Evolutionary conservation across 2,329 filamentous ascomycete species (phyloP).

Genomic region (Trichothecium sympodiale): DNA sequence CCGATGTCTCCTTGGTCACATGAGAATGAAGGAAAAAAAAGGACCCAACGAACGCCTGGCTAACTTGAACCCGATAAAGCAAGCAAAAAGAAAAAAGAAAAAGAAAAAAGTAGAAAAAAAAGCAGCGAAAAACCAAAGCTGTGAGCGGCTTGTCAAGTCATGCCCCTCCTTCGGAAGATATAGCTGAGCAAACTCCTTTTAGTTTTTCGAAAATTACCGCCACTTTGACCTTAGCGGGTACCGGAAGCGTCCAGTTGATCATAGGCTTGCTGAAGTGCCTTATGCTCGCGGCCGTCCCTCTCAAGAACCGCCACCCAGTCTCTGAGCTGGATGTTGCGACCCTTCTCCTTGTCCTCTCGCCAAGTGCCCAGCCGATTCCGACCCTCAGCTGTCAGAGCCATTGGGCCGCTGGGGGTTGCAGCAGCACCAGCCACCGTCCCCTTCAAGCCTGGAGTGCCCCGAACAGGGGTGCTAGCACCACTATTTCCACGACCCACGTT

Average conservation of each 20-base stretch:
- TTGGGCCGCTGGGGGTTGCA: conserved; percentile 13
- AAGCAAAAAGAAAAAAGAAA: neutral
- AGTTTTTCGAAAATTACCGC: neutral
- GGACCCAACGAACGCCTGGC: too few relatives aligned
- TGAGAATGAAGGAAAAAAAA: conserved; percentile 1
- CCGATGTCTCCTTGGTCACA: neutral
- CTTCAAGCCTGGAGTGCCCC: conserved; percentile 20
- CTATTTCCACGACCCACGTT: conserved; percentile 38
- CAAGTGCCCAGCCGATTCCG: conserved; percentile 59
- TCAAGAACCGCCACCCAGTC: conserved; percentile 76
- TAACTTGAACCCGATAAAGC: neutral
- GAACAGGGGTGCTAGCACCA: conserved; percentile 40
- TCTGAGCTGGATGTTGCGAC: conserved; percentile 69
- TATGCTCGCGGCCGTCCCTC: conserved; percentile 58
- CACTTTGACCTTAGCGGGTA: conserved; percentile 20
- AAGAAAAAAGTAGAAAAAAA: neutral
- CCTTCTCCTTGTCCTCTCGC: conserved; percentile 69
- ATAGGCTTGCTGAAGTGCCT: conserved; percentile 49
- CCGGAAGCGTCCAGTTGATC: conserved; percentile 38
- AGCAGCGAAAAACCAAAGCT: conserved; percentile 17
- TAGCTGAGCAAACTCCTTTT: neutral
- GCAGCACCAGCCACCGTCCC: conserved; percentile 14
- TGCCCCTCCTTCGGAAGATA: neutral
- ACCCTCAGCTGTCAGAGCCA: conserved; percentile 43
- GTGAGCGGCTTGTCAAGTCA: neutral